These are phyloP conservation scores for Coleophoma eucalyptorum DNA, from an alignment of 2,329 filamentous ascomycete genomes.

Conservation along the genomic window DNA sequence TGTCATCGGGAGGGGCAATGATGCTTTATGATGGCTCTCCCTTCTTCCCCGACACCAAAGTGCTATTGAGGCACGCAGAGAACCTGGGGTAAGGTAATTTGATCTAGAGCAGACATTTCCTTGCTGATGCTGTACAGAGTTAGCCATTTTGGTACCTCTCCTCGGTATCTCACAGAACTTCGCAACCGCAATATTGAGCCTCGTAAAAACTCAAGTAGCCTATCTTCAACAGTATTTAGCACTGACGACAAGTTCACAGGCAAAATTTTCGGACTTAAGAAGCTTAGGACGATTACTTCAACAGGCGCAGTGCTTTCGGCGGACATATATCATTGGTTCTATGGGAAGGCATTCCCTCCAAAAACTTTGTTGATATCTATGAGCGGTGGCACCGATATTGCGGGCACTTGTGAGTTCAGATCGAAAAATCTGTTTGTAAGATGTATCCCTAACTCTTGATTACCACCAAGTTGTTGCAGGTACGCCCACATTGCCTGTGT, in stretches of 20 bases:
- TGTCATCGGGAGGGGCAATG: not conserved
- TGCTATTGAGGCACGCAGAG: not conserved
- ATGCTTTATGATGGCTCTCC: conserved; percentile 3
- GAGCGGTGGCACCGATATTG: conserved; percentile 70
- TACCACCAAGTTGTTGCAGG: conserved; percentile 52
- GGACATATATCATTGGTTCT: conserved; percentile 76
- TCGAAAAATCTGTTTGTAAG: not conserved
- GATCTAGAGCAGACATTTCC: conserved; percentile 39
- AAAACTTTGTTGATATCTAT: conserved; percentile 68
- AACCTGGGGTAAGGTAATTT: conserved; percentile 80
- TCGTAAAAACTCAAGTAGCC: conserved; percentile 78
- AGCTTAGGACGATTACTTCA: conserved; percentile 57
- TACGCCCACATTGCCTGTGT: conserved; percentile 67
- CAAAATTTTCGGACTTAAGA: conserved; percentile 70
- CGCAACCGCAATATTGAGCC: conserved; percentile 66
- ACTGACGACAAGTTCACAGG: conserved; percentile 59
- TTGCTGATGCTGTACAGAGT: not conserved
- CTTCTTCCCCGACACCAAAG: not conserved
- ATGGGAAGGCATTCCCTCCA: conserved; percentile 60
- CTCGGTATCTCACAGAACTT: conserved; percentile 48
- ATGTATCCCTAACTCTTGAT: not conserved
- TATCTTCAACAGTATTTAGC: conserved; percentile 57
- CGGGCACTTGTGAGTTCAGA: conserved; percentile 54
- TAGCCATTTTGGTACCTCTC: not conserved
- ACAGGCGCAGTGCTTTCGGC: conserved; percentile 83